Percentiles rank a stretch among this genome's conserved stretches.
Evolutionary conservation across 768 basidiomycete species (phyloP).

Genomic region (Pleurotus tuoliensis): DNA sequence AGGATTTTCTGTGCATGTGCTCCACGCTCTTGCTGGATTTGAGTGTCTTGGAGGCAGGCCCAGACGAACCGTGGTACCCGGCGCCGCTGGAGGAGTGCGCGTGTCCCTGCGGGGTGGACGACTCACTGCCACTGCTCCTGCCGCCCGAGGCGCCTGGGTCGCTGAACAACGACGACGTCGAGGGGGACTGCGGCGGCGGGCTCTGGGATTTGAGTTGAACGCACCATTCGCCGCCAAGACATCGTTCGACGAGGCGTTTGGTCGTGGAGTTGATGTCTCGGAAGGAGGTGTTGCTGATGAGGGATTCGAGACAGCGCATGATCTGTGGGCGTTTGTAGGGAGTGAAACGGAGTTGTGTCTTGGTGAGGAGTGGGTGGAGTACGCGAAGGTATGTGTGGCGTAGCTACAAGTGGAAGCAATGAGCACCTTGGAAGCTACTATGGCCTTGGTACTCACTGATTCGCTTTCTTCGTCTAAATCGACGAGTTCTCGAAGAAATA

Average conservation of each 20-base stretch:
- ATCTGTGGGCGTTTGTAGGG: slow-evolving; percentile 94
- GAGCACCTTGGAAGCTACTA: neutral
- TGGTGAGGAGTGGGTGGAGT: slow-evolving; percentile 89
- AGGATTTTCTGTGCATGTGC: slow-evolving; percentile 35
- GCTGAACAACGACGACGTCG: slow-evolving; percentile 1
- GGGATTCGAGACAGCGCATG: slow-evolving; percentile 73
- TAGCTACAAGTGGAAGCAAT: slow-evolving; percentile 40
- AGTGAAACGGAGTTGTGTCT: slow-evolving; percentile 80
- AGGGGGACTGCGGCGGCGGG: slow-evolving; percentile 14
- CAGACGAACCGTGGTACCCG: no score
- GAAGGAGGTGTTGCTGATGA: slow-evolving; percentile 70
- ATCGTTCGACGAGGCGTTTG: slow-evolving; percentile 86
- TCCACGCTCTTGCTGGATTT: slow-evolving; percentile 70
- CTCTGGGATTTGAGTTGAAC: slow-evolving; percentile 51
- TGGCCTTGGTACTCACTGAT: slow-evolving; percentile 53
- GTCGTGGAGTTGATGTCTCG: slow-evolving; percentile 86
- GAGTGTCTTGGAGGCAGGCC: slow-evolving; percentile 29
- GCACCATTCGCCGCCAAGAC: slow-evolving; percentile 86
- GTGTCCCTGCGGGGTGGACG: no score
- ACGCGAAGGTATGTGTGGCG: slow-evolving; percentile 98
- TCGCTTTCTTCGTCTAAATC: slow-evolving; percentile 93
- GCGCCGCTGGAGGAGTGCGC: no score
- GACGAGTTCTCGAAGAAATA: slow-evolving; percentile 90
- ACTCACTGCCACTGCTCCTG: no score
- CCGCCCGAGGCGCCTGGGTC: neutral